Base-by-base conservation (phyloP, 225 moss, liverwort and hornwort species). In the Polytrichum commune region DNA sequence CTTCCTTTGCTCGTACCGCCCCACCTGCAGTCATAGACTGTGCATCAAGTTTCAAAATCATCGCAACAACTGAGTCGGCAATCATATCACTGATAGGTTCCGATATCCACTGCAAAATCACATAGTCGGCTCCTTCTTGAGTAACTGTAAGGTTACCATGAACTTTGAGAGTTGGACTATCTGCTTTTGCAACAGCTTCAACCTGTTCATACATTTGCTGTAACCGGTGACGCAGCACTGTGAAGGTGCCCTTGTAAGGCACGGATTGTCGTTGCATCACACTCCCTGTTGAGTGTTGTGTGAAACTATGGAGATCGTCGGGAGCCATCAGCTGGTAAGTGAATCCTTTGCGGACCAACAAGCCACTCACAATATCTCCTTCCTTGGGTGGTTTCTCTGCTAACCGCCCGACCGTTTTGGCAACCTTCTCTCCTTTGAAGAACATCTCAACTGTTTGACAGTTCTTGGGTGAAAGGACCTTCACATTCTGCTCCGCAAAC, bases 1-100 rank as follows among this genome's bases (percentile, higher is more conserved):
- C 84, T 66, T 84, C 84, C 62, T 86, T 90, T 0, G 84, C 84
- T n/a, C 82, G 70, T 5, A 85, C 82, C 53, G 79, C 73, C 0
- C 84, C 86, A 66, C 65, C 74, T 32, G 84, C 87, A 28, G 80
- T 79, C 74, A 87, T 69, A 72, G 75, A 82, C 38, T 87, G 80
- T 8, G 84, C 72, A 58, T 90, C 84, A 13, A 85, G 74, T 72
- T 87, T 87, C 6, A 87, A 73, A 5, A 87, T 82, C 82, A 90
- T 90, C 0, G 87, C 92, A 55, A 98, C 92, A 29, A 95, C 80
- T 6, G 98, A 90, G 72, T 95, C 97, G 2, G 92, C 94, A 5
- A 95, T 82, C 25, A 90, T 87, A 63, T 90, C 90, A 77, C 86
- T 90, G 25, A 90, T 84, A 1, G 87, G 87, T 66, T 87, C 84